Conservation (phyloP, 129 eudicot species). For the Flaveria ramosissima region DNA sequence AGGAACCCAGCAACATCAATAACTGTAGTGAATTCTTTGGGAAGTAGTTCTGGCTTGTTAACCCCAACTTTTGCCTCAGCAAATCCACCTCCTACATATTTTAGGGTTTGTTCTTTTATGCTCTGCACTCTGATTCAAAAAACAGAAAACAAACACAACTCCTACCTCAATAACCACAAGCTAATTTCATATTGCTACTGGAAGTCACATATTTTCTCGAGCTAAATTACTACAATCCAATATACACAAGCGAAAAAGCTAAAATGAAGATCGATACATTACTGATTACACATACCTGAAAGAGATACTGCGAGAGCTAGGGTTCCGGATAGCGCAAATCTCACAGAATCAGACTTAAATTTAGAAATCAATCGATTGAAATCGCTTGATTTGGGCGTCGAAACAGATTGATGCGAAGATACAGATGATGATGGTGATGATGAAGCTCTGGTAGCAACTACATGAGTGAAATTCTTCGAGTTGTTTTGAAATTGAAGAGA, state of each 20-base stretch:
- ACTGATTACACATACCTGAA: conserved; percentile 57
- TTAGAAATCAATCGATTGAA: conserved; percentile 48
- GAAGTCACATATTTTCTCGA: too few relatives aligned
- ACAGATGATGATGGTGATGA: conserved; percentile 17
- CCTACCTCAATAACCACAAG: background rate
- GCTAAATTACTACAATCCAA: background rate
- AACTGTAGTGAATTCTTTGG: conserved; percentile 76
- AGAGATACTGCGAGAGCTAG: conserved; percentile 67
- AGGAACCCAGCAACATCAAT: conserved; percentile 98
- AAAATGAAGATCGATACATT: conserved; percentile 7
- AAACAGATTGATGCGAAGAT: conserved; percentile 30
- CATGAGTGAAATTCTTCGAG: background rate
- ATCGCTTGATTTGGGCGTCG: conserved; percentile 18
- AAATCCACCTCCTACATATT: conserved; percentile 73
- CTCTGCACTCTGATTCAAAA: conserved; percentile 40
- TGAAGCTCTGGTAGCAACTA: conserved; percentile 31
- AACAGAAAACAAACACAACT: conserved; percentile 29
- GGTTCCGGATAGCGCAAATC: conserved; percentile 61
- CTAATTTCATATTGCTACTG: background rate
- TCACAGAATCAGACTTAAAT: conserved; percentile 51
- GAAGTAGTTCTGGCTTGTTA: conserved; percentile 93
- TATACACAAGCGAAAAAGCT: background rate
- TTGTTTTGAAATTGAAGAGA: conserved; percentile 24
- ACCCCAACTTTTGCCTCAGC: conserved; percentile 88
- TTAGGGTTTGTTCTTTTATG: conserved; percentile 29